Conservation (phyloP, 257 asterid genomes). For the Penstemon davidsonii region DNA sequence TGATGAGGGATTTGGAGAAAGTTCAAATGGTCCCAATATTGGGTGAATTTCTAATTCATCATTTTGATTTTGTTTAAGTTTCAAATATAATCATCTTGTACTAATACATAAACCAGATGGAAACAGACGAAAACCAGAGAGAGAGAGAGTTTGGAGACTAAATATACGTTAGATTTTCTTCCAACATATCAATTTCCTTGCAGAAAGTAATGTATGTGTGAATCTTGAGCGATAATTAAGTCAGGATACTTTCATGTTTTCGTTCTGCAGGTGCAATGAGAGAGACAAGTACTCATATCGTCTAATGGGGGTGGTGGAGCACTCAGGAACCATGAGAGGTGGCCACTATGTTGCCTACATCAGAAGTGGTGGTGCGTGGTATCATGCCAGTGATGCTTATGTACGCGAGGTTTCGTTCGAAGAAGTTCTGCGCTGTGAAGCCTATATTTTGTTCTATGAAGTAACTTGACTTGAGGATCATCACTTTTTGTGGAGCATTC, state of each 20-base stretch:
- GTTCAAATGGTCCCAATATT: too few species aligned
- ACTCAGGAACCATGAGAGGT: constrained; percentile 78
- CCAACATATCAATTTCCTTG: not conserved
- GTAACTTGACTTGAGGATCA: constrained; percentile 46
- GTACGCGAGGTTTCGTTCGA: constrained; percentile 63
- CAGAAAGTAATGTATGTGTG: not conserved
- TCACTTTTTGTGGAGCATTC: not conserved
- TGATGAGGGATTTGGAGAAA: too few species aligned
- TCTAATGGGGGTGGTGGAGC: constrained; percentile 84
- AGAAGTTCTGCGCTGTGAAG: constrained; percentile 68
- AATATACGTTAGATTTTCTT: not conserved
- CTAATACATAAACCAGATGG: too few species aligned
- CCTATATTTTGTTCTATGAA: constrained; percentile 86
- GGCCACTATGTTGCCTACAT: constrained; percentile 88
- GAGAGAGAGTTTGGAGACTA: too few species aligned
- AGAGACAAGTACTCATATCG: constrained; percentile 40
- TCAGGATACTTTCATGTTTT: not conserved
- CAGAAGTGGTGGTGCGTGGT: constrained; percentile 64
- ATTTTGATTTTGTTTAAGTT: too few species aligned
- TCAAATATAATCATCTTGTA: too few species aligned
- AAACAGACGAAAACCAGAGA: too few species aligned
- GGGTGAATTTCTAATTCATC: too few species aligned
- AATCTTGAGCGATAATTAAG: not conserved
- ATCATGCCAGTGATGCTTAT: constrained; percentile 70
- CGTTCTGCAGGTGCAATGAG: constrained; percentile 46